A percentile compares a stretch with the other conserved stretches of the same genome.
Evolutionary conservation across 345 rosid species (phyloP).

Genomic region (Raphanus sativus): DNA sequence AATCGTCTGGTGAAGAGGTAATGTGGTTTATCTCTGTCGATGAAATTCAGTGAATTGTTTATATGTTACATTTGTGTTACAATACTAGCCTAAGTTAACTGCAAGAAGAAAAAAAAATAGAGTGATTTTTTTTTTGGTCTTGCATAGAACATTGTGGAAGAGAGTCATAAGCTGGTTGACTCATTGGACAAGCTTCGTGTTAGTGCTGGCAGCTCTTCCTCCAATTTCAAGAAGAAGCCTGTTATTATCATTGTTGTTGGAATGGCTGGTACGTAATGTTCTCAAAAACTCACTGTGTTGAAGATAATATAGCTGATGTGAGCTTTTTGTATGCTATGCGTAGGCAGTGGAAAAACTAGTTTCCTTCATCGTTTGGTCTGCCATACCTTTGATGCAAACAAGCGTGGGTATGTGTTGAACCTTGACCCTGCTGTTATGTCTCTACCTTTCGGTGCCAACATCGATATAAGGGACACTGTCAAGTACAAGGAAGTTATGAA

Average conservation of each 20-base stretch:
- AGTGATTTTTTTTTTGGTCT: background rate
- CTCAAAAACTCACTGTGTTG: background rate
- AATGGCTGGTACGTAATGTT: conserved; percentile 63
- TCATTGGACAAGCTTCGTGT: conserved; percentile 62
- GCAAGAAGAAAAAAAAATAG: background rate
- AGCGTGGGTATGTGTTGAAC: conserved; percentile 71
- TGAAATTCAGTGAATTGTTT: background rate
- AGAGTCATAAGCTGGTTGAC: conserved; percentile 49
- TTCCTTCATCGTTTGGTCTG: conserved; percentile 71
- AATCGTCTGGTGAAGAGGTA: conserved; percentile 40
- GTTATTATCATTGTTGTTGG: conserved; percentile 70
- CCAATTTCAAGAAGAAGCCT: conserved; percentile 67
- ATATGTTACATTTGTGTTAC: background rate
- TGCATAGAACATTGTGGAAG: conserved; percentile 40
- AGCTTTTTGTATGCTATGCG: background rate
- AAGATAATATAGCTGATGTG: background rate
- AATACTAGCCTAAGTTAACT: background rate
- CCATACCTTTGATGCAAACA: conserved; percentile 63
- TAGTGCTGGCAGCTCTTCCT: conserved; percentile 43
- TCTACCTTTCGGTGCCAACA: conserved; percentile 58
- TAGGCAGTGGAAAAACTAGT: conserved; percentile 84
- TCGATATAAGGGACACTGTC: conserved; percentile 82
- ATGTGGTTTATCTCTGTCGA: background rate
- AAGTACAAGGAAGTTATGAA: conserved; percentile 29
- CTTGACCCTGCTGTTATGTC: conserved; percentile 89